Conservation (phyloP, 345 rosid genomes). For the Lepidium aucheri region DNA sequence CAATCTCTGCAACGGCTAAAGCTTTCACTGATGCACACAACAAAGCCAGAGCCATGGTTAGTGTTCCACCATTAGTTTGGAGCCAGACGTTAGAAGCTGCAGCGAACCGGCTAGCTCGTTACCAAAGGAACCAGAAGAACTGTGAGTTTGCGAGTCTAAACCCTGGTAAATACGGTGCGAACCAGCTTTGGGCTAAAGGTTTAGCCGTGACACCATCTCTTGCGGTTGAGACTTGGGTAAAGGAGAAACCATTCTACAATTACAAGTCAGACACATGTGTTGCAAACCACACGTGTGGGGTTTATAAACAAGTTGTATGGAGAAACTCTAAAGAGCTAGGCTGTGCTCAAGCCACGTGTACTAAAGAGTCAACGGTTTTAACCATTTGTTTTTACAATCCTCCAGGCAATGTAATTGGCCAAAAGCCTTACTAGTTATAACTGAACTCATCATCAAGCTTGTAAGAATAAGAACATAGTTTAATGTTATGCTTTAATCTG, state of each 20-base stretch:
- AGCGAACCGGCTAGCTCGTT: slow-evolving; percentile 39
- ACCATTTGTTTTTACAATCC: slow-evolving; percentile 81
- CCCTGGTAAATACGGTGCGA: slow-evolving; percentile 51
- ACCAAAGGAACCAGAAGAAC: slow-evolving; percentile 54
- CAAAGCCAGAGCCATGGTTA: slow-evolving; percentile 61
- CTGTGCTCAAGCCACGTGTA: slow-evolving; percentile 60
- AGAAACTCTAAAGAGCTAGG: slow-evolving; percentile 57
- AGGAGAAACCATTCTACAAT: slow-evolving; percentile 54
- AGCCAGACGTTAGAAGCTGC: slow-evolving; percentile 47
- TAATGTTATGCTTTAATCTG: background rate
- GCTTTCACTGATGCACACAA: slow-evolving; percentile 65
- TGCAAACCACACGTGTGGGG: slow-evolving; percentile 52
- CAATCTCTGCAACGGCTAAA: slow-evolving; percentile 26
- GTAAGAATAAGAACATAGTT: background rate
- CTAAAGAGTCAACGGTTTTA: slow-evolving; percentile 37
- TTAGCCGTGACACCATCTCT: slow-evolving; percentile 39
- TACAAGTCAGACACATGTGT: slow-evolving; percentile 49
- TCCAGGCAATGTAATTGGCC: slow-evolving; percentile 71
- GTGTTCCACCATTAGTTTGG: slow-evolving; percentile 63
- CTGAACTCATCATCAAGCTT: background rate
- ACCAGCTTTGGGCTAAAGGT: slow-evolving; percentile 63
- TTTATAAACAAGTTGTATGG: slow-evolving; percentile 85
- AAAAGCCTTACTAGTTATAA: slow-evolving; percentile 57
- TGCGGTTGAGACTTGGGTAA: slow-evolving; percentile 67
- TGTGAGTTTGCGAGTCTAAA: slow-evolving; percentile 65